Evolutionary conservation across 2,329 filamentous ascomycete genomes (phyloP), one percentile per base, ranked within the genome.

Genomic region (Didymella segeticola): DNA sequence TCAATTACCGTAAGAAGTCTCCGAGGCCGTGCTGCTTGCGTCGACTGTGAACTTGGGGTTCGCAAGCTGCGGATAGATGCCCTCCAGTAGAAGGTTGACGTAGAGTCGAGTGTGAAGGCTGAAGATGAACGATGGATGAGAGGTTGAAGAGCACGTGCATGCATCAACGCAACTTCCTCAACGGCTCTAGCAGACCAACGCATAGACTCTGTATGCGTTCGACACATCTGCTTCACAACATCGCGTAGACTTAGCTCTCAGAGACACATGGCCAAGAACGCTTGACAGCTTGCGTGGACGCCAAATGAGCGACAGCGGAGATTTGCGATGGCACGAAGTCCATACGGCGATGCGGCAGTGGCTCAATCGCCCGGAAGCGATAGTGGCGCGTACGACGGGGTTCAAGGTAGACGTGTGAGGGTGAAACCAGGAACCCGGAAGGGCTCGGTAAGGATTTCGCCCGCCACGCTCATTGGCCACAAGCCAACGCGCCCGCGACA

Each of bases 401-500:
- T 54, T 47, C 50, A 47, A 9, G 37, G 43, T 26, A 43, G 20
- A 25, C 26, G 51, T 49, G 39, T 25, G 31, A 59, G 41, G 48
- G 39, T 66, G 61, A 65, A 63, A 67, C 62, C 56, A 49, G 26
- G 36, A 37, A 39, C 49, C 29, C 52, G 56, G 57, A 45, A 54
- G 23, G 51, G 47, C 20, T 42, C 43, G 60, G 57, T 56, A 61
- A 33, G 10, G 17, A 33, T 30, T 15, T 17, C 25, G n/a, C 19
- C 15, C 3, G 27, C 22, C 15, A 23, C 31, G 38, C 47, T 59
- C 33, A 68, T 67, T 64, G 62, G 65, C 52, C 26, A 23, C 8
- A 7, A 17, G 11, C 3, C 26, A 15, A 67, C 64, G 62, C 63
- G 60, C 61, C 57, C 27, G 51, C 48, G 38, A 46, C 54, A 51